Conservation (phyloP, 1,284 basidiomycete genomes). For the Tilletia indica region DNA sequence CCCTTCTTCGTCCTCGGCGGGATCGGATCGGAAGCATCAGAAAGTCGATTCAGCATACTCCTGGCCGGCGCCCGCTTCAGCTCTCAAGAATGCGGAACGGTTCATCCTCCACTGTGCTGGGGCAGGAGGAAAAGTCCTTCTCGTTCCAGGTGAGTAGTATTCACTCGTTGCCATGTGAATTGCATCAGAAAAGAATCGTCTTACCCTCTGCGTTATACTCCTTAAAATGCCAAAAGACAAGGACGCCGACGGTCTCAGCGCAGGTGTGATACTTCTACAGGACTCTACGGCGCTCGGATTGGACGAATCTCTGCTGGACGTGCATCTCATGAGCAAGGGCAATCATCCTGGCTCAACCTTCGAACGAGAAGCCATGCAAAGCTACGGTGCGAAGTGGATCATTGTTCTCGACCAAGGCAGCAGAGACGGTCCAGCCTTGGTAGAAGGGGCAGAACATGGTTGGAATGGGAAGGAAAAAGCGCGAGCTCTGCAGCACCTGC, state of each 20-base stretch:
- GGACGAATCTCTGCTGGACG: constrained; percentile 25
- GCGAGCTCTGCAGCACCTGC: background rate
- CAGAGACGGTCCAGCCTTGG: constrained; percentile 32
- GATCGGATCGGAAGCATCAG: too few relatives aligned
- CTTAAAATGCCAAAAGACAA: constrained; percentile 32
- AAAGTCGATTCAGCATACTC: background rate
- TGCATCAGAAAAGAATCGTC: too few relatives aligned
- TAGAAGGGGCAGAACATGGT: constrained; percentile 33
- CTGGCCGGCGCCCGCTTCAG: background rate
- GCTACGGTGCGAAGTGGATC: constrained; percentile 32
- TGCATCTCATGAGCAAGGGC: constrained; percentile 41
- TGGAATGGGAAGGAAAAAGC: constrained; percentile 20
- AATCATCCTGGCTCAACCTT: constrained; percentile 26
- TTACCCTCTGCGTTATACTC: too few relatives aligned
- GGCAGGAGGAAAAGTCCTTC: background rate
- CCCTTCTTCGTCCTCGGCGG: too few relatives aligned
- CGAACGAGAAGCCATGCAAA: constrained; percentile 29
- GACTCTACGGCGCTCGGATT: constrained; percentile 31
- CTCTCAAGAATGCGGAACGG: background rate
- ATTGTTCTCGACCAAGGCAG: constrained; percentile 45
- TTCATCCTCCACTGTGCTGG: constrained; percentile 6
- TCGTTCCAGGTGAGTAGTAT: background rate
- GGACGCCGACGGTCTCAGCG: constrained; percentile 42
- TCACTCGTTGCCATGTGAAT: too few relatives aligned
- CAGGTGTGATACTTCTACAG: constrained; percentile 41